Evolutionary conservation across 2,329 filamentous ascomycete species (phyloP).

Genomic region (Aschersonia sp.): DNA sequence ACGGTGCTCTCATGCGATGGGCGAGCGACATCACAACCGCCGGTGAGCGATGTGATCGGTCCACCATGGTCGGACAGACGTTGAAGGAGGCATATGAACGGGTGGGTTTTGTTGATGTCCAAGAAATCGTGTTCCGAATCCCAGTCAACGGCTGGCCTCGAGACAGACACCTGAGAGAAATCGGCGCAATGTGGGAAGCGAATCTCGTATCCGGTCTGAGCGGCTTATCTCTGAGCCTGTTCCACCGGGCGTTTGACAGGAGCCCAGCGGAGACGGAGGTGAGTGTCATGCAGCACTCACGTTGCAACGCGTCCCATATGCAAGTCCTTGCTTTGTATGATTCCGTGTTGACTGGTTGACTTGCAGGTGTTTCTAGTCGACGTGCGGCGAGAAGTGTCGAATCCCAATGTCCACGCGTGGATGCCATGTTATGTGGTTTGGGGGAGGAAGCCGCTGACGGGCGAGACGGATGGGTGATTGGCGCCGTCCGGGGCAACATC

Average conservation of each 20-base stretch:
- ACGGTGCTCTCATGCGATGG: slow-evolving; percentile 25
- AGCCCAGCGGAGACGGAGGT: slow-evolving; percentile 35
- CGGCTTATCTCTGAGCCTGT: slow-evolving; percentile 26
- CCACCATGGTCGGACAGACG: slow-evolving; percentile 18
- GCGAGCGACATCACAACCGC: slow-evolving; percentile 24
- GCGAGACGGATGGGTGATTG: slow-evolving; percentile 10
- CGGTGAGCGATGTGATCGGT: slow-evolving; percentile 20
- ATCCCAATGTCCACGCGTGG: slow-evolving; percentile 33
- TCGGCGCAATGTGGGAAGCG: slow-evolving; percentile 30
- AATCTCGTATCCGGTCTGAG: slow-evolving; percentile 28
- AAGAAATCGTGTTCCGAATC: slow-evolving; percentile 35
- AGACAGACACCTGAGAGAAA: slow-evolving; percentile 24
- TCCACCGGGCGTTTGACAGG: slow-evolving; percentile 23
- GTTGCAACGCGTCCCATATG: neutral
- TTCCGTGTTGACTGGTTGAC: neutral
- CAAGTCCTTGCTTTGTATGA: neutral
- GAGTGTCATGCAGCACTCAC: slow-evolving; percentile 5
- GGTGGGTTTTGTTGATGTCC: slow-evolving; percentile 40
- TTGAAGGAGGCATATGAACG: slow-evolving; percentile 24
- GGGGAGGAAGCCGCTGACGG: slow-evolving; percentile 31
- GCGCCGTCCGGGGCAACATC: neutral
- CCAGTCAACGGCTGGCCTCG: slow-evolving; percentile 40
- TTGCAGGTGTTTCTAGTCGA: slow-evolving; percentile 30
- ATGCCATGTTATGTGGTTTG: slow-evolving; percentile 33
- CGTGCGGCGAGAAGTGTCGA: slow-evolving; percentile 30